Conservation (phyloP, 176 grass and related monocot genomes). For the Musa troglodytarum region DNA sequence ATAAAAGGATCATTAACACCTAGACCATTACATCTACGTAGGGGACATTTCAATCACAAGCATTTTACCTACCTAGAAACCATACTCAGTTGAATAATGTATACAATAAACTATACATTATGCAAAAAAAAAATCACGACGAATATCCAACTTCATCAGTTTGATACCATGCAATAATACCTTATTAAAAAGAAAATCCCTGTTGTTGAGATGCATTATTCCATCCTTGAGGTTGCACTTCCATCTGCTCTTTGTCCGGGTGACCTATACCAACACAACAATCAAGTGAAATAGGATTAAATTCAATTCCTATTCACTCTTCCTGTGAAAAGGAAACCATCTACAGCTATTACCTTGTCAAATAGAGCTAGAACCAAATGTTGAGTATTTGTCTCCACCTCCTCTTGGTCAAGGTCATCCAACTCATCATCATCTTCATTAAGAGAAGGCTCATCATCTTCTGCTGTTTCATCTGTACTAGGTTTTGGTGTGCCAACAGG, state of each 20-base stretch:
- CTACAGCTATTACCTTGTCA: constrained; percentile 52
- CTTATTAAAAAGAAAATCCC: constrained; percentile 81
- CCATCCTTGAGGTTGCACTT: constrained; percentile 78
- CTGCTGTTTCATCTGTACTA: constrained; percentile 34
- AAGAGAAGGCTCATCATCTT: constrained; percentile 63
- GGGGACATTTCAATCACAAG: no score
- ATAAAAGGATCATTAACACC: no score
- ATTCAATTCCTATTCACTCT: background rate
- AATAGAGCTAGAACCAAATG: constrained; percentile 72
- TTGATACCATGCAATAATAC: constrained; percentile 18
- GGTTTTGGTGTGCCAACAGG: constrained; percentile 53
- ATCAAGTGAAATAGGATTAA: background rate
- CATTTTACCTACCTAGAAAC: no score
- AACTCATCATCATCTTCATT: constrained; percentile 62
- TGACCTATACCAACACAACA: constrained; percentile 31
- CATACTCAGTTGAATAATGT: no score
- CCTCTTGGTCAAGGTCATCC: constrained; percentile 53
- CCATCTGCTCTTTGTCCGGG: constrained; percentile 75
- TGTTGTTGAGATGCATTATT: constrained; percentile 72
- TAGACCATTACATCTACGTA: no score
- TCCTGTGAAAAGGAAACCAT: background rate
- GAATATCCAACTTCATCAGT: background rate
- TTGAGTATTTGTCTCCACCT: constrained; percentile 63
- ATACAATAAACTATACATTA: no score
- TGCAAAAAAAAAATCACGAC: no score